Conservation (phyloP, 805 yeast genomes). For the Ogataea parapolymorpha region DNA sequence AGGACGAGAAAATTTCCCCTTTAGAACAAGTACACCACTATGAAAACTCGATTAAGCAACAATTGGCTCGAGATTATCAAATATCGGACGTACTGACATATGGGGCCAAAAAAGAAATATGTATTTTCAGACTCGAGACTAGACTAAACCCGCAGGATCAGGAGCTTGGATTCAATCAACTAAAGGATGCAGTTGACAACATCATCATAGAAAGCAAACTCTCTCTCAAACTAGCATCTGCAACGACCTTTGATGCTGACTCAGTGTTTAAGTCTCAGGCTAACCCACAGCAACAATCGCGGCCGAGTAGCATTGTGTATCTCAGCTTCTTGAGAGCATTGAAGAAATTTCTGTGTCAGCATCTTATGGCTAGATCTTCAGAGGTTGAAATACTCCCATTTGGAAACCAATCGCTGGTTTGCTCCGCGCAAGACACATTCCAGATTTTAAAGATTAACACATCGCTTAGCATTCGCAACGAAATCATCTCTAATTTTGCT, state of each 20-base stretch:
- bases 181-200: constrained; percentile 33
- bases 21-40: constrained; percentile 27
- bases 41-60: constrained; percentile 25
- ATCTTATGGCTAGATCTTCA: constrained; percentile 26
- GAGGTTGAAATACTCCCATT: constrained; percentile 42
- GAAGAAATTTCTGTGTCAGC: constrained; percentile 36
- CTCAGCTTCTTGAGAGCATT: constrained; percentile 50
- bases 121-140: constrained; percentile 30
- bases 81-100: constrained; percentile 30
- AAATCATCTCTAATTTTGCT: constrained; percentile 38
- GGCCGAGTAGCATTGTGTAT: constrained; percentile 34
- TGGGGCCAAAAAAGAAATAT: constrained; percentile 31
- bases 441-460: constrained; percentile 45
- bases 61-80: constrained; percentile 27
- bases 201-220: constrained; percentile 28
- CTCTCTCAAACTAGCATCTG: constrained; percentile 24
- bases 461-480: constrained; percentile 44
- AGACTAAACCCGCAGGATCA: constrained; percentile 12
- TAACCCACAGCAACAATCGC: constrained; percentile 13
- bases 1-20: constrained; percentile 19
- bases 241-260: constrained; percentile 28
- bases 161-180: constrained; percentile 28
- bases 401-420: constrained; percentile 42
- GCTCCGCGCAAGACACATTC: constrained; percentile 10
- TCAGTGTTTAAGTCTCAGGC: constrained; percentile 21